These are phyloP conservation scores for Camellia oleifera DNA, from an alignment of 179 eudicot species.

Conservation along the genomic window DNA sequence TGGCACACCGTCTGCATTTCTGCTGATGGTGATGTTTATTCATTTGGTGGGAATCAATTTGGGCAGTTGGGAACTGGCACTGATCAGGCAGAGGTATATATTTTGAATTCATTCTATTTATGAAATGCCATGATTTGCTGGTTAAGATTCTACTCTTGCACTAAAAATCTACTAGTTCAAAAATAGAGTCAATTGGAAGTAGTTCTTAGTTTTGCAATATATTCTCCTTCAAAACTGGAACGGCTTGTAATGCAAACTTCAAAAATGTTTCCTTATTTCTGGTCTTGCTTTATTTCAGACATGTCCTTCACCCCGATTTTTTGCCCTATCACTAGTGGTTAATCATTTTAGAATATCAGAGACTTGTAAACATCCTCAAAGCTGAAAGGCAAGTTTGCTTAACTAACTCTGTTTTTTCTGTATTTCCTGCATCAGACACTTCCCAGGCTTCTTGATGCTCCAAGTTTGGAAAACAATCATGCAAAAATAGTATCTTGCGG, in stretches of 20 bases:
- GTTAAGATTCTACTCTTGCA: neutral
- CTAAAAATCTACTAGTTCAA: no score
- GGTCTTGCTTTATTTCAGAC: neutral
- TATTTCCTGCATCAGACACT: conserved; percentile 47
- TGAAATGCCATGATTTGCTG: neutral
- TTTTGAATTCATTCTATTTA: neutral
- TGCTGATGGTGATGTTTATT: conserved; percentile 83
- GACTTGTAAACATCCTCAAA: neutral
- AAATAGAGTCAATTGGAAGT: neutral
- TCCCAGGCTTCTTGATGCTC: conserved; percentile 88
- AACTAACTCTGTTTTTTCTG: conserved; percentile 7
- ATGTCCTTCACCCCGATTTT: no score
- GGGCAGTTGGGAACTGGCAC: conserved; percentile 96
- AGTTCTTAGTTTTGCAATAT: neutral
- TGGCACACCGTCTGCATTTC: conserved; percentile 94
- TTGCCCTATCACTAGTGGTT: no score
- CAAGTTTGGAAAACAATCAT: conserved; percentile 62
- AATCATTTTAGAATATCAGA: neutral
- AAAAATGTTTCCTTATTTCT: neutral
- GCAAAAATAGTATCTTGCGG: conserved; percentile 82
- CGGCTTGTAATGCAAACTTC: neutral
- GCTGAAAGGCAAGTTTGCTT: neutral
- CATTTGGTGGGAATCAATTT: conserved; percentile 98
- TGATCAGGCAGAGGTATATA: conserved; percentile 98
- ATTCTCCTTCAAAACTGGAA: neutral